phyloP scores from a whole-genome alignment of 768 basidiomycete genomes.

The Lactifluus piperatus region DNA sequence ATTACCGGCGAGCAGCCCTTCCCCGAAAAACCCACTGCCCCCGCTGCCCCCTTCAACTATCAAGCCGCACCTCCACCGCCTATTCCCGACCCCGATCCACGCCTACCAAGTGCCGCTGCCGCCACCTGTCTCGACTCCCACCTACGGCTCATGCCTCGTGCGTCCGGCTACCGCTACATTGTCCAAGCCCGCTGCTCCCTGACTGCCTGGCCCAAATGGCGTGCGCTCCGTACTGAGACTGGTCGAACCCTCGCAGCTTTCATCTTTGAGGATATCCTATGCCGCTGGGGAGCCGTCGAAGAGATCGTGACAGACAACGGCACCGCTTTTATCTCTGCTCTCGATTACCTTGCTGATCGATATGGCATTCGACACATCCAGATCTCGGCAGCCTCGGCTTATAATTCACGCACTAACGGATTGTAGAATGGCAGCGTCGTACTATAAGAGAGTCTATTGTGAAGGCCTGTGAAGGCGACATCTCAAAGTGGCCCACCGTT shows the following conservation, averaged over 20 bases:
- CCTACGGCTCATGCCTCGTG: too few relatives aligned
- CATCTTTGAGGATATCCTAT: background rate
- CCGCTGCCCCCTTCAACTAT: too few relatives aligned
- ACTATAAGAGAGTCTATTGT: too few relatives aligned
- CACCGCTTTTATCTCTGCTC: background rate
- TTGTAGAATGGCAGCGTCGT: background rate
- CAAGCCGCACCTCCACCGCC: too few relatives aligned
- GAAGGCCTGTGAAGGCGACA: too few relatives aligned
- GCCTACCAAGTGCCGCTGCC: too few relatives aligned
- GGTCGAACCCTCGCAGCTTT: background rate
- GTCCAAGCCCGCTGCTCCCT: background rate
- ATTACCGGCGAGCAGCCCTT: too few relatives aligned
- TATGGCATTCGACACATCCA: background rate
- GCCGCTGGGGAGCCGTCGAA: background rate
- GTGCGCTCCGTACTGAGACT: background rate
- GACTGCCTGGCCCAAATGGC: background rate
- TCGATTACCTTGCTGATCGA: background rate
- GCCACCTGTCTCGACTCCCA: too few relatives aligned
- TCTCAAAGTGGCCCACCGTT: too few relatives aligned
- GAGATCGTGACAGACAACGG: background rate
- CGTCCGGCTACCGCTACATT: background rate
- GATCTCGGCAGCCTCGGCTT: slow-evolving; percentile 20
- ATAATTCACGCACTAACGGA: background rate
- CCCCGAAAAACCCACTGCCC: too few relatives aligned
- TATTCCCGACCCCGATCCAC: too few relatives aligned